Conservation (phyloP, 2,329 filamentous ascomycete genomes). For the Huntiella bhutanensis region DNA sequence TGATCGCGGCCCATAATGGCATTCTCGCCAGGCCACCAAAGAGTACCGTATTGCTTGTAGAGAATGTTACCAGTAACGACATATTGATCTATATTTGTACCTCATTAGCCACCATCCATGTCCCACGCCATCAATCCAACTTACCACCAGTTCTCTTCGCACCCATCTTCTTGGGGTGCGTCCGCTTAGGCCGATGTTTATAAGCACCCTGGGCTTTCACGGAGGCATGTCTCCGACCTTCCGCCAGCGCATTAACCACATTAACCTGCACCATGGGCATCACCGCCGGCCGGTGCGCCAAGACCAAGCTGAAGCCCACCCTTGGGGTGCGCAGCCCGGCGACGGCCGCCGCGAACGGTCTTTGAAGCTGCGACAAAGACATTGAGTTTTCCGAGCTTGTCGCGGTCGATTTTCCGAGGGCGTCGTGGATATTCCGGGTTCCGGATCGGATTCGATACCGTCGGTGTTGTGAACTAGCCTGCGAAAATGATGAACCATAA, state of each 20-base stretch:
- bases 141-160: slow-evolving; percentile 80
- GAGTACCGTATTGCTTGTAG: slow-evolving; percentile 86
- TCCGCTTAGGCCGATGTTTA: slow-evolving; percentile 42
- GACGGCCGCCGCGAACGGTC: slow-evolving; percentile 26
- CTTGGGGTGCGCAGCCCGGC: slow-evolving; percentile 15
- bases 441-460: too few relatives aligned
- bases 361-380: slow-evolving; percentile 22
- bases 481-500: slow-evolving; percentile 9
- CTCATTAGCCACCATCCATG: not conserved
- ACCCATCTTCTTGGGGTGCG: slow-evolving; percentile 64
- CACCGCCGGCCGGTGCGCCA: slow-evolving; percentile 13
- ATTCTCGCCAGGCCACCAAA: slow-evolving; percentile 92
- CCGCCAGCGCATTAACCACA: slow-evolving; percentile 14
- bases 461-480: not conserved
- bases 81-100: slow-evolving; percentile 48
- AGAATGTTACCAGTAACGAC: slow-evolving; percentile 95
- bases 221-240: slow-evolving; percentile 33
- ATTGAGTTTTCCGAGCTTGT: not conserved
- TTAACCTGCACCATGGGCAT: slow-evolving; percentile 11
- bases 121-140: slow-evolving; percentile 14
- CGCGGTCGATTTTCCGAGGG: too few relatives aligned
- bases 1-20: slow-evolving; percentile 89
- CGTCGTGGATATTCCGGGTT: too few relatives aligned
- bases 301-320: slow-evolving; percentile 9
- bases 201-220: slow-evolving; percentile 49